Evolutionary conservation across 2,329 filamentous ascomycete genomes (phyloP), one percentile per base, ranked within the genome.

Genomic region (Colletotrichum sp.): DNA sequence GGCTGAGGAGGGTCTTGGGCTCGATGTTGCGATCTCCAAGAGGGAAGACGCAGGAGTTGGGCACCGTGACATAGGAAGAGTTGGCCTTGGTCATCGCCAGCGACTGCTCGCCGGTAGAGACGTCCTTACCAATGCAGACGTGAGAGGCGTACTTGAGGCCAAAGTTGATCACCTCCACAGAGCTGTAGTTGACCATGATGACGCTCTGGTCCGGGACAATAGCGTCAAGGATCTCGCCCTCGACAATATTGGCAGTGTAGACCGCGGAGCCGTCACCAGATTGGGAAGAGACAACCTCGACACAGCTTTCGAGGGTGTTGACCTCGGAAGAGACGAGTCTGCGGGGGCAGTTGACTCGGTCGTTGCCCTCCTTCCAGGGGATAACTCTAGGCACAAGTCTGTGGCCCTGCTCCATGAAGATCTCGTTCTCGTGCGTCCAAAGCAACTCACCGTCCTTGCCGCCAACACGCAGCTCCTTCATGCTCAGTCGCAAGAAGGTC

Each of bases 341-440:
- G 9, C 86, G 83, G 3, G 81, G 68, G 2, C 86, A 82, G 66
- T 87, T 88, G 64, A 83, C 78, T 0, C 85, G 81, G 52, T 85
- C 80, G 70, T 87, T 88, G 8, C 80, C 84, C 2, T 80, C 72
- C 55, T 83, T 81, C 79, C 84, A 85, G 0, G 87, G 85, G 3
- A 87, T 21, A 5, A 88, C 79, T 0, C 87, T 85, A 0, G 86
- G 84, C 4, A 88, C 80, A 0, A 85, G 76, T 0, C 83, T 82
- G 6, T 62, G 77, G 1, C 83, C 84, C 3, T 80, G 71, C 49
- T 85, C 80, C 3, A 87, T 78, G 55, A 87, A 82, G 4, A 88
- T 80, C 79, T 77, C 75, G 18, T 76, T 64, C 72, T 77, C 75
- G 24, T 76, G 72, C 10, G 63, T 76, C 72, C 72, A 76, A 5